These are phyloP conservation scores for Dichotomopilus funicola DNA, from an alignment of 2,329 filamentous ascomycete species.

Conservation along the genomic window DNA sequence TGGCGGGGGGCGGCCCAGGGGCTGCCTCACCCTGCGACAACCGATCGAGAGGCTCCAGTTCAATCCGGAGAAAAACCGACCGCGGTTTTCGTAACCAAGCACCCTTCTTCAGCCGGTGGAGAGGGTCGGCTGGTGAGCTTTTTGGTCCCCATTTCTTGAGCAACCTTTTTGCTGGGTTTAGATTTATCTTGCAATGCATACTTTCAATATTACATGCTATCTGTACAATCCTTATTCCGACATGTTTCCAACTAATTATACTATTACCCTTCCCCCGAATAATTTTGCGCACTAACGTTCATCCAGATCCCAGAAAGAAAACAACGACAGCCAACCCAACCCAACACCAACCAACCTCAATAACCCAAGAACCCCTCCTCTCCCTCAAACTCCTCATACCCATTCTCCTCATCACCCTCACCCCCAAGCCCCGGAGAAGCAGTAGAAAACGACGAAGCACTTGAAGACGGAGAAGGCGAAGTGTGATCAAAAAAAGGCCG, in stretches of 20 bases:
- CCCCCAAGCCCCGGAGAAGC: background rate
- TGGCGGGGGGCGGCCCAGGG: too few species aligned
- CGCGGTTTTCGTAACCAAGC: too few species aligned
- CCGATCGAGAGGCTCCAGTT: too few species aligned
- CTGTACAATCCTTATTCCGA: background rate
- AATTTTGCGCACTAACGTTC: too few species aligned
- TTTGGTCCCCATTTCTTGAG: too few species aligned
- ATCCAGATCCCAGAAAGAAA: background rate
- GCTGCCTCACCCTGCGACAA: too few species aligned
- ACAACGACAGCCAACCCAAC: background rate
- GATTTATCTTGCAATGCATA: too few species aligned
- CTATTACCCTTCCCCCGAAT: background rate
- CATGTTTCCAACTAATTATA: background rate
- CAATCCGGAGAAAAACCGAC: too few species aligned
- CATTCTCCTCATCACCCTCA: background rate
- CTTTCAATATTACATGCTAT: background rate
- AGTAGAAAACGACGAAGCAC: background rate
- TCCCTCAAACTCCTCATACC: background rate
- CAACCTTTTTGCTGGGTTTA: too few species aligned
- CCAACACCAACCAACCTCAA: background rate
- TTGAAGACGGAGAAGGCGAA: too few species aligned
- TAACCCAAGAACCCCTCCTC: background rate
- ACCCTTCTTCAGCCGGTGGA: too few species aligned
- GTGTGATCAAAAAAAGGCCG: slow-evolving; percentile 12
- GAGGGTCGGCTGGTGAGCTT: too few species aligned